Evolutionary conservation across 495 filamentous ascomycete species (phyloP).

Genomic region (Penicillium subrubescens): DNA sequence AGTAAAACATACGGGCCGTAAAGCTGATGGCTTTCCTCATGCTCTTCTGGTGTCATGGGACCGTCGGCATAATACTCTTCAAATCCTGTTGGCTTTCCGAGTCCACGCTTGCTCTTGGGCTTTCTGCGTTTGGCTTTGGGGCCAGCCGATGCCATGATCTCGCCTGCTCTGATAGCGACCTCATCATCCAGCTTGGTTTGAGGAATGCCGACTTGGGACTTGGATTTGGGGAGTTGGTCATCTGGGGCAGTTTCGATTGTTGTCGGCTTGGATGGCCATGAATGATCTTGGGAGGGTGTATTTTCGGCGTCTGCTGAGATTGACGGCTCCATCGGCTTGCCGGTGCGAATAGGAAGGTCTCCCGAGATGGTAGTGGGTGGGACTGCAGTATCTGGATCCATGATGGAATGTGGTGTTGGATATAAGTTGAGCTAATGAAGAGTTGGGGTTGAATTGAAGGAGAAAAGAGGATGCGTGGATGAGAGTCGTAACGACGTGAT

Average conservation of each 20-base stretch:
- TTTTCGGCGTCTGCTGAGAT: background rate
- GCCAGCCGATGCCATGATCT: conserved; percentile 5
- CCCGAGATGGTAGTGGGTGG: conserved; percentile 4
- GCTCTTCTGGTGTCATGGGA: conserved; percentile 71
- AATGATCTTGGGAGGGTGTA: background rate
- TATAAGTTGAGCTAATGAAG: background rate
- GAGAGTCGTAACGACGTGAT: background rate
- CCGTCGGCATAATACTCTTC: conserved; percentile 76
- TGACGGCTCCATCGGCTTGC: background rate
- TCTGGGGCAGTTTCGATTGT: background rate
- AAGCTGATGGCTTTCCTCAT: conserved; percentile 57
- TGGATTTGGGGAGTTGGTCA: background rate
- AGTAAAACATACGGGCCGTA: conserved; percentile 47
- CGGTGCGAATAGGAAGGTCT: conserved; percentile 10
- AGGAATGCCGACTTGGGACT: background rate
- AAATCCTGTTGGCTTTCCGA: conserved; percentile 47
- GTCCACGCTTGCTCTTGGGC: conserved; percentile 51
- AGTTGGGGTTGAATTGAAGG: background rate
- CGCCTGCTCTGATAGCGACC: conserved; percentile 12
- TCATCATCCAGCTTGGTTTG: conserved; percentile 12
- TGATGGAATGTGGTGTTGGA: background rate
- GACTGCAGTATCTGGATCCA: background rate
- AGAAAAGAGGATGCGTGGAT: background rate
- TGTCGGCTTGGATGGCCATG: background rate
- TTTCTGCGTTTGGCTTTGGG: conserved; percentile 40